Evolutionary conservation across 306 rosid species (phyloP), one percentile per base, ranked within the genome.

Genomic region (Gleditsia sinensis): DNA sequence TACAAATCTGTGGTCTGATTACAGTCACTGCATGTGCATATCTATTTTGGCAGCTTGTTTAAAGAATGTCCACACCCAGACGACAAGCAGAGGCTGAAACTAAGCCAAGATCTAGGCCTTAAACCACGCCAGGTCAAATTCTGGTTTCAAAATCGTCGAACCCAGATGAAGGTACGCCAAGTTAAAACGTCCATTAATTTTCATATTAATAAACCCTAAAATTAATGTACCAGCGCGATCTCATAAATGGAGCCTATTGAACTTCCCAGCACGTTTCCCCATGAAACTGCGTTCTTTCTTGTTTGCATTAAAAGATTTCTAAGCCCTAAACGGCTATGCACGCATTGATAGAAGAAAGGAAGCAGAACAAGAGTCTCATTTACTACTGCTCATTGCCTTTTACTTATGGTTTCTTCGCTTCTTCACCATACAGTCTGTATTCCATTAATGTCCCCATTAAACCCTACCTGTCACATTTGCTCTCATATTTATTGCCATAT

Each of bases 21-120:
- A n/a, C n/a, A n/a, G 9, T 7, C 12, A 21, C 42, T 42, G 59
- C 49, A 48, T 72, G 67, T 39, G 7, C 20, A 25, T 50, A 28
- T 28, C 3, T 1, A 42, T 7, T n/a, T 69, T 50, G 27, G 65
- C 86, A 94, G 98, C 36, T 78, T 91, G 85, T 94, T 94, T 39
- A 94, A 90, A 89, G 96, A 94, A 81, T 94, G 94, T 72, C 98
- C 96, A 14, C 98, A 94, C 89, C 98, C 98, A 36, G 98, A 94
- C 75, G 98, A 94, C 75, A 94, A 94, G 85, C 98, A 94, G 42
- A 87, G 97, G 87, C 32, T 78, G 72, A 94, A 83, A 62, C 87
- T 94, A 39, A 91, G 97, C 75, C 91, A 87, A 66, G 98, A 94
- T 0, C 79, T 91, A 0, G 92, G 95, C 5, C 88, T 94, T 6